A percentile compares a stretch with the other conserved stretches of the same genome.
phyloP scores from a whole-genome alignment of 345 rosid species.

The Mallotus nudiflorus region DNA sequence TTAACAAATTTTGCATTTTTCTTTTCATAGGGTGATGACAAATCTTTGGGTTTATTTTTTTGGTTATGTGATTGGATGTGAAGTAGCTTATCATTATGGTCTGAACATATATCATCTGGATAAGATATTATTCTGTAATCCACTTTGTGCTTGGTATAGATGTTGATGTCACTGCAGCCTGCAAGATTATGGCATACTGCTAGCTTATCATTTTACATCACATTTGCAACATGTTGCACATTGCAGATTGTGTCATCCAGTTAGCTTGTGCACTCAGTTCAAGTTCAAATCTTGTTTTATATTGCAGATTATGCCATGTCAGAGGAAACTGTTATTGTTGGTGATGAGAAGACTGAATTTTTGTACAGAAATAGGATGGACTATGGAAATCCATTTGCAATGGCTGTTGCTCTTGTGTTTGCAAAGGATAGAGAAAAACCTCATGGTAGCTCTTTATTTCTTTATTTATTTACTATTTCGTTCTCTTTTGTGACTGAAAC shows the following conservation, averaged over 20 bases:
- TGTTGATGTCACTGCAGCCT: not conserved
- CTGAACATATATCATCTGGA: not conserved
- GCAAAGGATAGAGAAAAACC: slow-evolving; percentile 63
- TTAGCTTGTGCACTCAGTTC: slow-evolving; percentile 15
- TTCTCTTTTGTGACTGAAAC: slow-evolving; percentile 5
- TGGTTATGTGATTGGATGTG: not conserved
- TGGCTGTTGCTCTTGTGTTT: slow-evolving; percentile 65
- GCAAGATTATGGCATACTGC: not conserved
- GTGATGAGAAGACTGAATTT: slow-evolving; percentile 54
- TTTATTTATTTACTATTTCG: not conserved
- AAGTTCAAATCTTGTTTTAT: slow-evolving; percentile 19
- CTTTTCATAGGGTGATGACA: not conserved
- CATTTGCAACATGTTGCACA: slow-evolving; percentile 16
- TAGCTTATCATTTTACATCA: slow-evolving; percentile 3
- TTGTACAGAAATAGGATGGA: slow-evolving; percentile 41
- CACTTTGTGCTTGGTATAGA: not conserved
- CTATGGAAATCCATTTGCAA: slow-evolving; percentile 21
- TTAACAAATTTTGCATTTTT: not conserved
- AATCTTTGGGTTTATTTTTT: not conserved
- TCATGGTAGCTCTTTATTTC: slow-evolving; percentile 43
- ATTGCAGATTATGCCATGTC: slow-evolving; percentile 69
- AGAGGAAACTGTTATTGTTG: slow-evolving; percentile 64
- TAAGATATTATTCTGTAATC: not conserved
- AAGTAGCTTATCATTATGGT: too few species aligned
- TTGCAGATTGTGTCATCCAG: slow-evolving; percentile 42